Conservation (phyloP, 2,329 filamentous ascomycete species). For the Clonostachys byssicola region DNA sequence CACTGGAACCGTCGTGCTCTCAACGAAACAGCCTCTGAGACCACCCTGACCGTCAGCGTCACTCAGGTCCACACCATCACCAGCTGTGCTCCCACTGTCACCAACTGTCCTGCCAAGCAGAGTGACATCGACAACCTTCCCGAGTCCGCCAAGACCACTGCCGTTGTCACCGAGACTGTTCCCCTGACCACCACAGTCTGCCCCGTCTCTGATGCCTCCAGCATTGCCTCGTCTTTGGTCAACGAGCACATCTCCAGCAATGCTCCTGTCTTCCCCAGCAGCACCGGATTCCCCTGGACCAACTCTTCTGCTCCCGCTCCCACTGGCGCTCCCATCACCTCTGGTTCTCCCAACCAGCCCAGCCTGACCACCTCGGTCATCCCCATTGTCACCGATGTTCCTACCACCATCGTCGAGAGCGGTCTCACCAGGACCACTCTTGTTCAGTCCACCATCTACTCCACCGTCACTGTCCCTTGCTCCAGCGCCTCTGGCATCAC, state of each 20-base stretch:
- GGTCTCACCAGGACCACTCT: conserved; percentile 30
- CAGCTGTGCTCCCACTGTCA: conserved; percentile 52
- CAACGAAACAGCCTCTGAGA: conserved; percentile 21
- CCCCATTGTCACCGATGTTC: conserved; percentile 21
- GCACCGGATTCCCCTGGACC: not conserved
- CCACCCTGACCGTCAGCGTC: conserved; percentile 44
- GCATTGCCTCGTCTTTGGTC: conserved; percentile 34
- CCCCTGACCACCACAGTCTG: conserved; percentile 36
- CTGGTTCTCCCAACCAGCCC: conserved; percentile 1
- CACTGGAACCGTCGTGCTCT: conserved; percentile 22
- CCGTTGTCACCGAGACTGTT: conserved; percentile 31
- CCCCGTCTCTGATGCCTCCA: conserved; percentile 34
- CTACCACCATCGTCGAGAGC: conserved; percentile 16
- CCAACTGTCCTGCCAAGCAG: conserved; percentile 44
- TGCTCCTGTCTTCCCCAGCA: not conserved
- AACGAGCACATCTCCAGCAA: conserved; percentile 25
- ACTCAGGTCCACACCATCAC: conserved; percentile 54
- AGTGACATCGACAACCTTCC: conserved; percentile 26
- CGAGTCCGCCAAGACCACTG: conserved; percentile 22
- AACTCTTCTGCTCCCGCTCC: not conserved
- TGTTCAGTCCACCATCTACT: conserved; percentile 28
- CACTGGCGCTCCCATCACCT: not conserved
- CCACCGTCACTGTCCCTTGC: conserved; percentile 18
- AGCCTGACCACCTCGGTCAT: conserved; percentile 12
- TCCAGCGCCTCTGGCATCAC: conserved; percentile 3